Base-by-base conservation (phyloP, 345 rosid genomes). In the Hypericum perforatum region DNA sequence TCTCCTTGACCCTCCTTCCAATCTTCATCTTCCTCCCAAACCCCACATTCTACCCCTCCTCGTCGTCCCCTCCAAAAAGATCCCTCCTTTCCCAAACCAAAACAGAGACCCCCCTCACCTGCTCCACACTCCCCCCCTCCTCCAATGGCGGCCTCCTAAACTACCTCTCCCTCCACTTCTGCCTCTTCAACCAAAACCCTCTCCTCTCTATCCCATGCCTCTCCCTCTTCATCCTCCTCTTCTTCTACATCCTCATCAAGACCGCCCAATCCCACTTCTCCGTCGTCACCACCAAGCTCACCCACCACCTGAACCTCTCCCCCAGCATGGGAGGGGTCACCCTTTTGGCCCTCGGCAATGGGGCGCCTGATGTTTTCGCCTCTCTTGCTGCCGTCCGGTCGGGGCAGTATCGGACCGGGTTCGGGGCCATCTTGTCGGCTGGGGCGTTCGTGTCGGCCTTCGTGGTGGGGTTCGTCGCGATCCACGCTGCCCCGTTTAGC, bases 221-320 rank as follows among this genome's bases (percentile, higher is more conserved):
- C 54, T 76, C 78, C 7, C 66, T 85, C 11, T 65, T 85, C 67
- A 70, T 86, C 60, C 65, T 91, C 49, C 74, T 91, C 16, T 75
- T 82, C 64, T 87, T 91, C 59, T 82, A 85, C 76, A 64, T 87
- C 56, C 98, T 91, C 76, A 85, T 91, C 80, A 76, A 77, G 66
- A 91, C 98, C 16, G 98, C 98, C 1, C 95, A 84, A 58, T 68
- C 89, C 68, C 98, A 91, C 62, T 91, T 91, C 82, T 87, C 96
- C 13, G 7, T 78, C 49, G 87, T 87, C 80, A 91, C 96, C 50
- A 82, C 98, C 7, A 83, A 78, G 69, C 88, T 91, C 73, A 74
- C 86, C 42, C 65, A 71, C 53, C 87, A 74, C 41, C 74, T 91
- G 16, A 65, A 74, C 49, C 79, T 87, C 39, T 85, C 98, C 48